Conservation (phyloP, 208 protist genomes). For the Acanthamoeba culbertsoni region DNA sequence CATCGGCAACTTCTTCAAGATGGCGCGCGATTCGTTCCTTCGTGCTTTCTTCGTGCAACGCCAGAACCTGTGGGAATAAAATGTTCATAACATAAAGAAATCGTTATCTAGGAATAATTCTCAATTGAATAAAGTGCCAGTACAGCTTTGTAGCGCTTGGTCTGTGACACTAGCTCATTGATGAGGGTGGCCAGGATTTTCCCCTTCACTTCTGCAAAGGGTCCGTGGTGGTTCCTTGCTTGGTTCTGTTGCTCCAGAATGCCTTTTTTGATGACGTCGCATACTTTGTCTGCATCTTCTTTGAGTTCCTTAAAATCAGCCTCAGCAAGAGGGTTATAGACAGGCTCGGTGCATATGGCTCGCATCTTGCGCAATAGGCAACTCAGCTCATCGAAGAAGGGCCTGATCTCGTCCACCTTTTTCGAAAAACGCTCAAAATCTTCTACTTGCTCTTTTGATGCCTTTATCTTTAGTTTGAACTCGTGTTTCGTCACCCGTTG, state of each 20-base stretch:
- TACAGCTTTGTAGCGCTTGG: conserved; percentile 16
- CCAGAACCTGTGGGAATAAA: background rate
- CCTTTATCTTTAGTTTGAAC: conserved; percentile 10
- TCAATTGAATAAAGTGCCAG: background rate
- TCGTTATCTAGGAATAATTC: background rate
- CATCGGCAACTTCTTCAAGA: background rate
- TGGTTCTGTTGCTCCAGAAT: background rate
- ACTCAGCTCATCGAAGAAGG: background rate
- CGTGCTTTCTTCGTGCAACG: background rate
- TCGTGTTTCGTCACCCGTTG: background rate
- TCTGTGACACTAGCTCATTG: background rate
- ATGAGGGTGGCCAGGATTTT: conserved; percentile 3
- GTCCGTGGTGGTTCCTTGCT: background rate
- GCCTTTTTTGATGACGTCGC: background rate
- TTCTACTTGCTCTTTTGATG: background rate
- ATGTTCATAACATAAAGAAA: background rate
- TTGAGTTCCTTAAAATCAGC: background rate
- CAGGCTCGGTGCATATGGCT: background rate
- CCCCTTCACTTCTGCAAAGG: conserved; percentile 42
- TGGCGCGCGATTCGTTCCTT: background rate
- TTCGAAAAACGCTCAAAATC: conserved; percentile 4
- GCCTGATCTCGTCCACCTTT: background rate
- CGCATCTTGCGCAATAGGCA: background rate
- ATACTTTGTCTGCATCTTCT: background rate
- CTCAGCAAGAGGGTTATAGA: background rate